phyloP scores from a whole-genome alignment of 371 early-diverging fungal genomes.

The Lichtheimia corymbifera region DNA sequence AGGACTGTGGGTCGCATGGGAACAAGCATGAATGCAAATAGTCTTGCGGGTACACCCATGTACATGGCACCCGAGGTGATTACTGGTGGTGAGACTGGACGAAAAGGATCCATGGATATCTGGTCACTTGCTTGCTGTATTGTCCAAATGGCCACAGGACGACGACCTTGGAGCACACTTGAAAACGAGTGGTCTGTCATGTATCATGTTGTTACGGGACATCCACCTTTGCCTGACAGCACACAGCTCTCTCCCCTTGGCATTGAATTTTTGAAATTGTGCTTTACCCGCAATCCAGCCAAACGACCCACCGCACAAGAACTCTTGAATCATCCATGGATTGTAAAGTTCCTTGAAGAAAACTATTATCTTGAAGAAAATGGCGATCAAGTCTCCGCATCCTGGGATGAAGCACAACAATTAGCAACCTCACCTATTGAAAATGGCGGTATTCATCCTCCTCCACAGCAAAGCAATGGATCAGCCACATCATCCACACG shows the following conservation, averaged over 20 bases:
- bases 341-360: conserved; percentile 43
- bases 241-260: conserved; percentile 66
- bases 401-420: too few relatives aligned
- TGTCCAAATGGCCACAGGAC: conserved; percentile 93
- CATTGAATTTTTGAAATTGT: conserved; percentile 75
- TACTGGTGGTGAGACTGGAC: conserved; percentile 68
- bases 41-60: conserved; percentile 93
- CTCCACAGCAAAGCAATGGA: background rate
- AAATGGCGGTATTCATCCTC: conserved; percentile 3
- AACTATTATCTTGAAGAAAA: conserved; percentile 1
- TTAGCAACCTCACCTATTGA: background rate
- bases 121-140: conserved; percentile 96
- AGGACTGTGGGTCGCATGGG: conserved; percentile 66
- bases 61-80: conserved; percentile 97
- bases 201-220: conserved; percentile 79
- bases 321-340: conserved; percentile 77
- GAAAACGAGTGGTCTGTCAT: conserved; percentile 95
- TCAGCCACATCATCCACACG: background rate
- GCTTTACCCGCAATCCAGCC: conserved; percentile 74
- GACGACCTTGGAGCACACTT: conserved; percentile 89
- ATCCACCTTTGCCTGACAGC: conserved; percentile 71
- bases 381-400: background rate
- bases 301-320: conserved; percentile 80
- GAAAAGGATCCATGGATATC: conserved; percentile 87
- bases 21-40: conserved; percentile 60